phyloP scores from a whole-genome alignment of 2,329 filamentous ascomycete genomes.

The Sporothrix globosa region DNA sequence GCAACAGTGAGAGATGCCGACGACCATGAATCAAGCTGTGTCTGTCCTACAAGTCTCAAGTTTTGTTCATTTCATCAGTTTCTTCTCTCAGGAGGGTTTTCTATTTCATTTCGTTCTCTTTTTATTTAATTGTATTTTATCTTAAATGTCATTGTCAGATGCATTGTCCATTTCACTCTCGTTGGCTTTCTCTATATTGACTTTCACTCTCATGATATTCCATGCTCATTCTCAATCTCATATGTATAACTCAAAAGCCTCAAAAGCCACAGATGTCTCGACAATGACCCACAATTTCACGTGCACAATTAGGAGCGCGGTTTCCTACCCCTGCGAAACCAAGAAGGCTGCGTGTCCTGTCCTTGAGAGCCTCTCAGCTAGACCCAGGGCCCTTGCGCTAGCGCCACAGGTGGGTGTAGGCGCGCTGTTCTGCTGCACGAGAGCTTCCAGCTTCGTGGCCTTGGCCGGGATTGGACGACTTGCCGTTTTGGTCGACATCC shows the following conservation, averaged over 20 bases:
- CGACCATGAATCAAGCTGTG: too few relatives aligned
- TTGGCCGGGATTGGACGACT: slow-evolving; percentile 6
- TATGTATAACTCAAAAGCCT: too few relatives aligned
- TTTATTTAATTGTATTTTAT: too few relatives aligned
- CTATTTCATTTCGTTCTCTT: too few relatives aligned
- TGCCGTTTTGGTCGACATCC: not conserved
- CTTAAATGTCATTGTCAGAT: too few relatives aligned
- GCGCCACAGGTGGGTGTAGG: slow-evolving; percentile 10
- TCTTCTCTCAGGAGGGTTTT: too few relatives aligned
- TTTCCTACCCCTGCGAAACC: not conserved
- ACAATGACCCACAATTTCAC: slow-evolving; percentile 28
- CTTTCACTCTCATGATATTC: too few relatives aligned
- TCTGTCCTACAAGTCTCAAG: too few relatives aligned
- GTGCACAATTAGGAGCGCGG: slow-evolving; percentile 2
- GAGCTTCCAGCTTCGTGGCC: slow-evolving; percentile 27
- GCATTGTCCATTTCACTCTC: too few relatives aligned
- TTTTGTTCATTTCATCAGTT: too few relatives aligned
- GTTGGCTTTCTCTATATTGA: not conserved
- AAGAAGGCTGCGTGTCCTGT: slow-evolving; percentile 38
- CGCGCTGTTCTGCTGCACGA: not conserved
- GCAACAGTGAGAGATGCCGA: too few relatives aligned
- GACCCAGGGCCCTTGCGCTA: slow-evolving; percentile 25
- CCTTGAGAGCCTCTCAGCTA: slow-evolving; percentile 25
- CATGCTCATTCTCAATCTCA: not conserved
- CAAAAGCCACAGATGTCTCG: not conserved